Evolutionary conservation across 2,329 filamentous ascomycete species (phyloP), one percentile per base, ranked within the genome.

Genomic region (Clarireedia hainanense): DNA sequence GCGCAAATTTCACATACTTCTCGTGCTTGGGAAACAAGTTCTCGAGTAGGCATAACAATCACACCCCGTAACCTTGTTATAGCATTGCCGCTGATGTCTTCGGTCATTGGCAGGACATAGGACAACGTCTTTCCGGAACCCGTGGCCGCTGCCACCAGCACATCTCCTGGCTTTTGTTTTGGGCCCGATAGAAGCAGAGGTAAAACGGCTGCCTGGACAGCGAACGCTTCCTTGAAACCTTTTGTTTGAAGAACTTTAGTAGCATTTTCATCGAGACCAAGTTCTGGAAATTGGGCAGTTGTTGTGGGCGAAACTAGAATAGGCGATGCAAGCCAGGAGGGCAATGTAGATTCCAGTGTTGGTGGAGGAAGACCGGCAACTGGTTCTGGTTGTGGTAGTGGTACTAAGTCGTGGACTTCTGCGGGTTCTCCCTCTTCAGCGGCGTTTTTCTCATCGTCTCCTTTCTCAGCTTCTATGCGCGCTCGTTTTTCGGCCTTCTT

Each of bases 81-180:
- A 23, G 74, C 73, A 14, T 80, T 79, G 34, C 80, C 76, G 61
- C 86, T 85, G 49, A 99, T 75, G 50, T 86, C 84, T 47, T 90
- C 83, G 4, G 95, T 80, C 57, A 99, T 83, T 0, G 94, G 94
- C 2, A 99, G 74, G 0, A 92, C 82, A 66, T 99, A 99, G 0
- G 92, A 88, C 15, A 99, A 72, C 0, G 94, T 99, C 69, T 99
- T 99, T 56, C 94, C 94, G 0, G 94, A 97, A 7, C 94, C 94
- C 0, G 94, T 99, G 1, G 92, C 88, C 0, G 95, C 94, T 6
- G 91, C 94, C 2, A 99, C 85, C 46, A 95, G 86, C 4, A 99
- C 72, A 69, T 99, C 94, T 5, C 89, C 88, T 1, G 80, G 73
- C 37, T 83, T 78, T 37, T 80, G 74, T 55, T 79, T 75, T 43